Conservation (phyloP, 208 protist species). For the Wallacemonas sp. region DNA sequence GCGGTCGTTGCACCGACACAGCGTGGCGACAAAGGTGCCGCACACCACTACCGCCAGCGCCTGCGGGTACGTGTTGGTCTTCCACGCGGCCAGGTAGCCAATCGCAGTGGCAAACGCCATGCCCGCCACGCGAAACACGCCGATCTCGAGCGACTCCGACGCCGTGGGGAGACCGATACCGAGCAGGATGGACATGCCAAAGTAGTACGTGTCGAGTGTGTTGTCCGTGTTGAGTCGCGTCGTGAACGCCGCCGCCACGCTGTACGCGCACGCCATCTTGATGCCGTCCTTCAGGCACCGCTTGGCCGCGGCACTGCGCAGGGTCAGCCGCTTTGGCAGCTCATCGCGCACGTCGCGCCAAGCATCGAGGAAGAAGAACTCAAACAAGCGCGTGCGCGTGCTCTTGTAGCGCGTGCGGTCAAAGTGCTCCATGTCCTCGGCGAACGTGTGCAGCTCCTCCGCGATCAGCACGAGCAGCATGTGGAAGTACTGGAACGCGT, state of each 20-base stretch:
- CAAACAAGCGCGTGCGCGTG: slow-evolving; percentile 11
- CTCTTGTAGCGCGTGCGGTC: slow-evolving; percentile 26
- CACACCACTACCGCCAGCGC: slow-evolving; percentile 15
- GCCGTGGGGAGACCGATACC: slow-evolving; percentile 38
- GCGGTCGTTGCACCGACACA: slow-evolving; percentile 14
- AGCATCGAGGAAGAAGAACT: slow-evolving; percentile 42
- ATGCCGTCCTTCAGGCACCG: slow-evolving; percentile 41
- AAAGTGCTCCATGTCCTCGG: slow-evolving; percentile 35
- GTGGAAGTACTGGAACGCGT: slow-evolving; percentile 40
- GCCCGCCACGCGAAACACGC: slow-evolving; percentile 36
- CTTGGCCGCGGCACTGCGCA: slow-evolving; percentile 21
- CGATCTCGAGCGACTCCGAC: slow-evolving; percentile 27
- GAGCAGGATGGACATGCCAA: slow-evolving; percentile 43
- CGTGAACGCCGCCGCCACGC: slow-evolving; percentile 22
- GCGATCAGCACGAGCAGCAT: slow-evolving; percentile 36
- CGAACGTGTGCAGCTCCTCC: slow-evolving; percentile 40
- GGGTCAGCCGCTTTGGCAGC: slow-evolving; percentile 31
- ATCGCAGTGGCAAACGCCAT: slow-evolving; percentile 29
- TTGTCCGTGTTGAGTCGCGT: slow-evolving; percentile 28
- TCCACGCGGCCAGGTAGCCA: slow-evolving; percentile 23
- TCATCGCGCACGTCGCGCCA: slow-evolving; percentile 28
- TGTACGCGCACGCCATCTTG: slow-evolving; percentile 37
- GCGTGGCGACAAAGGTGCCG: slow-evolving; percentile 21
- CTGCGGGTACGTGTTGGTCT: slow-evolving; percentile 15
- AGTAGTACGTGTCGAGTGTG: slow-evolving; percentile 28